Conservation (phyloP, 257 asterid genomes). For the Penstemon newberryi region DNA sequence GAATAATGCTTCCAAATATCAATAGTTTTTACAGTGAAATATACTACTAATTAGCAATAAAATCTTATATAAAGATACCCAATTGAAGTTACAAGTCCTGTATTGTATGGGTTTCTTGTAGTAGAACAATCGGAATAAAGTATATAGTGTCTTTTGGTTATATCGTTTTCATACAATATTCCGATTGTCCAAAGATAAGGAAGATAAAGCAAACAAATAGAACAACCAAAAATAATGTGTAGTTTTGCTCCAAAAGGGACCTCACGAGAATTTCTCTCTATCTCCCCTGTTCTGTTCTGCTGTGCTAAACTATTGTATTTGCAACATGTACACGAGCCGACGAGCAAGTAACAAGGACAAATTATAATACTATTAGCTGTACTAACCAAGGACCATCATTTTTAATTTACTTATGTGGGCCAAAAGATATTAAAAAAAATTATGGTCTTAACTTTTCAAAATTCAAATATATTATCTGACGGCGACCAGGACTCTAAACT, state of each 20-base stretch:
- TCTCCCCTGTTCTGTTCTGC: slow-evolving; percentile 2
- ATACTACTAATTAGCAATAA: no score
- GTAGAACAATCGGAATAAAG: neutral
- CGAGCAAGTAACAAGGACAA: neutral
- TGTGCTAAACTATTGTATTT: no score
- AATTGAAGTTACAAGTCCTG: no score
- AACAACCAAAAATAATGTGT: slow-evolving; percentile 20
- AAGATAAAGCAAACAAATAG: slow-evolving; percentile 19
- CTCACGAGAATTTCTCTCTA: slow-evolving; percentile 32
- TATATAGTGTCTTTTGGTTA: neutral
- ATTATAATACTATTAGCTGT: neutral
- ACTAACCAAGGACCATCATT: slow-evolving; percentile 22
- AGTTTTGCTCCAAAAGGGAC: slow-evolving; percentile 36
- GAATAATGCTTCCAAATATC: no score
- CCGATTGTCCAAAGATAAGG: neutral
- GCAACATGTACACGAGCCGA: no score
- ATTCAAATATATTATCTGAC: neutral
- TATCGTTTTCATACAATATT: slow-evolving; percentile 14
- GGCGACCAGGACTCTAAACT: no score
- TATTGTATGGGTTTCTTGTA: no score
- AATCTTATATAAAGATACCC: no score
- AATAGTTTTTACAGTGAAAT: no score
- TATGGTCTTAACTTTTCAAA: neutral
- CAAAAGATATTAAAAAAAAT: neutral
- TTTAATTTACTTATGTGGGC: neutral